Evolutionary conservation across 345 rosid genomes (phyloP).

Genomic region (Syzygium aqueum): DNA sequence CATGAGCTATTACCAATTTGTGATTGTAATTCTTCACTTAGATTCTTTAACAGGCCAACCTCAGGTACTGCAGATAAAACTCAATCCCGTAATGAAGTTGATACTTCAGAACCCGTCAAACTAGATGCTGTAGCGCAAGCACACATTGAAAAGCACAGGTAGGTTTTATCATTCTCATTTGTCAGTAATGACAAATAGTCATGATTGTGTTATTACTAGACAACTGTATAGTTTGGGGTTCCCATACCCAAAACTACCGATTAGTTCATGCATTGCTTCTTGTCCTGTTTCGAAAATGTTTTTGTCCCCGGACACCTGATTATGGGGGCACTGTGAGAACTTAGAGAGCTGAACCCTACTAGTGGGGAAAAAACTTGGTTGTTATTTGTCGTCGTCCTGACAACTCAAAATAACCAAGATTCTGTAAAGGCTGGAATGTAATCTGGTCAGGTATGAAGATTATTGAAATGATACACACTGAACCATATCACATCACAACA

Average conservation of each 20-base stretch:
- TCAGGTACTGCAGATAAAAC: slow-evolving; percentile 35
- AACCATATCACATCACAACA: neutral
- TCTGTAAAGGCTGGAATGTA: neutral
- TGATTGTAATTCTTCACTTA: neutral
- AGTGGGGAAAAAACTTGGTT: neutral
- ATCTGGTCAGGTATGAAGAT: neutral
- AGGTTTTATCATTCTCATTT: neutral
- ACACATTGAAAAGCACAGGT: slow-evolving; percentile 84
- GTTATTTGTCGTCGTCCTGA: neutral
- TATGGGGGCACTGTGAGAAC: neutral
- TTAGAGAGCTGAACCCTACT: neutral
- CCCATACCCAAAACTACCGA: neutral
- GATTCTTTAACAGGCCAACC: slow-evolving; percentile 25
- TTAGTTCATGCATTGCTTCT: neutral
- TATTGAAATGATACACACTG: neutral
- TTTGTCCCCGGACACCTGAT: neutral
- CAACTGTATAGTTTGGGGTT: neutral
- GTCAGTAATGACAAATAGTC: neutral
- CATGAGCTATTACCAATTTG: neutral
- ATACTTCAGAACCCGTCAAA: slow-evolving; percentile 44
- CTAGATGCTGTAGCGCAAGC: slow-evolving; percentile 60
- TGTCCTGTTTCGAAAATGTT: neutral
- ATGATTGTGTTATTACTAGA: neutral
- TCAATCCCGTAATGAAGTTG: slow-evolving; percentile 22
- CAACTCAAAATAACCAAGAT: neutral